Evolutionary conservation across 441 rosid genomes (phyloP), one percentile per base, ranked within the genome.

Genomic region (Populus hybrid): DNA sequence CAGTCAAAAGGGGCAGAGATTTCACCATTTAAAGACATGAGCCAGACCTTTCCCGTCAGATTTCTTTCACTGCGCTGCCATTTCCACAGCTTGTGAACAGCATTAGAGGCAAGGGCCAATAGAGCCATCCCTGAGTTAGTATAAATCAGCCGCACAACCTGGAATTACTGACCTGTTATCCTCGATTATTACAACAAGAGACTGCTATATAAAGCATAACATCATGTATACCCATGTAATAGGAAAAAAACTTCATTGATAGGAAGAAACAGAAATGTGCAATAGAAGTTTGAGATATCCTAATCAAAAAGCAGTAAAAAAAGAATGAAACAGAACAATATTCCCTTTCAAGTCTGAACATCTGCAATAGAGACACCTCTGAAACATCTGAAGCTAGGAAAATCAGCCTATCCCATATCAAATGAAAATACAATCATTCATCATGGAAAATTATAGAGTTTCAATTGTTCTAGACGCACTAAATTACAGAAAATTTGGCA

Each of bases 61-160:
- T 91, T 89, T 67, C 86, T 85, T 76, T 87, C 92, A 74, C 73
- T 86, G 73, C 90, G 93, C 73, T 77, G 88, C 95, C 93, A 91
- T 75, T 89, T 91, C 95, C 95, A 91, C 5, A 91, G 88, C 75
- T 86, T 90, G 77, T 91, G 95, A 54, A 86, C 88, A 74, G 90
- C 92, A 75, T 85, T 88, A 72, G 91, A 75, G 46, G 85, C 87
- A 28, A 91, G 88, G 42, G 93, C 93, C 84, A 91, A 81, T 34
- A 91, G 18, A 32, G 90, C 93, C 16, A 87, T 82, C 42, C 95
- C 95, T 36, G 93, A 86, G 73, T 89, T 91, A 66, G 95, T 88
- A 73, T 91, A 91, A 70, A 91, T 85, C 82, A 91, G 89, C 71
- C 92, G 86, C 42, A 83, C 85, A 35, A 89, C 86, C 92, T 89